Evolutionary conservation across 2,329 filamentous ascomycete genomes (phyloP).

Genomic region (Alternaria atra): DNA sequence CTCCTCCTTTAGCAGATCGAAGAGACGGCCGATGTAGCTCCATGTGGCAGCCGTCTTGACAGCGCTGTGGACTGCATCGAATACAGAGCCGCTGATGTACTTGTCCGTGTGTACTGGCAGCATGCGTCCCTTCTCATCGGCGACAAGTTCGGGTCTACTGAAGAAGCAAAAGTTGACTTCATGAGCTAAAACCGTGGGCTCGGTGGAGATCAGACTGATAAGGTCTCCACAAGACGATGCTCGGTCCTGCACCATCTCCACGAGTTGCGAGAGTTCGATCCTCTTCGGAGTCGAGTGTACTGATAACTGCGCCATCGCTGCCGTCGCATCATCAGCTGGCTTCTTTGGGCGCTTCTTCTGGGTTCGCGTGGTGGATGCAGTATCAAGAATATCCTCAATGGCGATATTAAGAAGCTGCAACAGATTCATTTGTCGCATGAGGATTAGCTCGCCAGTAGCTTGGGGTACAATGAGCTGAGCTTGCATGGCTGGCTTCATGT

Average conservation of each 20-base stretch:
- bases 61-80: constrained; percentile 53
- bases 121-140: constrained; percentile 56
- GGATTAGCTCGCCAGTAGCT: constrained; percentile 44
- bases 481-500: constrained; percentile 26
- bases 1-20: constrained; percentile 44
- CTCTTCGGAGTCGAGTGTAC: constrained; percentile 26
- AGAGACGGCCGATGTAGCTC: constrained; percentile 52
- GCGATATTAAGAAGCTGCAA: constrained; percentile 55
- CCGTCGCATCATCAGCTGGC: constrained; percentile 34
- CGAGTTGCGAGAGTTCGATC: constrained; percentile 33
- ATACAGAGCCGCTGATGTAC: constrained; percentile 54
- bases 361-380: constrained; percentile 45
- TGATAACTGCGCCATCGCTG: constrained; percentile 48
- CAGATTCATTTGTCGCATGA: constrained; percentile 52
- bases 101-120: constrained; percentile 54
- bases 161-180: constrained; percentile 52
- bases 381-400: constrained; percentile 56
- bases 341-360: constrained; percentile 40
- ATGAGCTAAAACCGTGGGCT: constrained; percentile 20
- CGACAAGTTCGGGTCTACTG: constrained; percentile 54
- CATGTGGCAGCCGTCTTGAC: constrained; percentile 53
- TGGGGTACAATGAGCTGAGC: constrained; percentile 32
- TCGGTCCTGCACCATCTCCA: not conserved
- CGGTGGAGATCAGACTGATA: constrained; percentile 41
- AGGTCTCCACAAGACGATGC: constrained; percentile 43